Base-by-base conservation (phyloP, 192 early-diverging fungal species). In the Dissophora ornata region DNA sequence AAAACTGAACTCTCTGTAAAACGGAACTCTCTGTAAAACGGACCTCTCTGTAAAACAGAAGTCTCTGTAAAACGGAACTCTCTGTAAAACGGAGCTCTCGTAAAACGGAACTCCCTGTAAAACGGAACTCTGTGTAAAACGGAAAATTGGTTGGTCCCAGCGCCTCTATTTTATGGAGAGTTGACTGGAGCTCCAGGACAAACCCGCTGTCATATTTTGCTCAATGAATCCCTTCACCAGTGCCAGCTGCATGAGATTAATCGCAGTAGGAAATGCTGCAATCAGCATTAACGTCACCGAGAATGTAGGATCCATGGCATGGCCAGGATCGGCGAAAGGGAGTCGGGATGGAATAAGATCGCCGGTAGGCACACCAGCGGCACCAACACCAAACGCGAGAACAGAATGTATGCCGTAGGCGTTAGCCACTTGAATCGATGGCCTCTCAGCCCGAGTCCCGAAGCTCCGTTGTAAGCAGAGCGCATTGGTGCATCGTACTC, bases 131-230 rank as follows among this genome's bases (percentile, higher is more conserved):
- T n/a, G n/a, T n/a, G n/a, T n/a, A n/a, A n/a, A n/a, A n/a, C n/a
- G n/a, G n/a, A n/a, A n/a, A n/a, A n/a, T n/a, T n/a, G n/a, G n/a
- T n/a, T n/a, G n/a, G n/a, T n/a, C n/a, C n/a, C n/a, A n/a, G n/a
- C n/a, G n/a, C n/a, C n/a, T n/a, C n/a, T n/a, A n/a, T n/a, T n/a
- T n/a, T n/a, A n/a, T n/a, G n/a, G n/a, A n/a, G n/a, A n/a, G n/a
- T n/a, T n/a, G n/a, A n/a, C n/a, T n/a, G n/a, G 91, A 92, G n/a
- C 85, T 87, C 79, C 86, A 91, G 48, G 90, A 91, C 45, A 92
- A 59, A 19, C 91, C 79, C 50, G 79, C 80, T 0, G 88, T 80
- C 61, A 90, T 88, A 53, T 90, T 88, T 5, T 86, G 78, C 46
- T 93, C 90, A 79, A 88, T 91, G 50, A 88, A 83, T n/a, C 86